Base-by-base conservation (phyloP, 495 filamentous ascomycete species). In the Aspergillus baeticus region DNA sequence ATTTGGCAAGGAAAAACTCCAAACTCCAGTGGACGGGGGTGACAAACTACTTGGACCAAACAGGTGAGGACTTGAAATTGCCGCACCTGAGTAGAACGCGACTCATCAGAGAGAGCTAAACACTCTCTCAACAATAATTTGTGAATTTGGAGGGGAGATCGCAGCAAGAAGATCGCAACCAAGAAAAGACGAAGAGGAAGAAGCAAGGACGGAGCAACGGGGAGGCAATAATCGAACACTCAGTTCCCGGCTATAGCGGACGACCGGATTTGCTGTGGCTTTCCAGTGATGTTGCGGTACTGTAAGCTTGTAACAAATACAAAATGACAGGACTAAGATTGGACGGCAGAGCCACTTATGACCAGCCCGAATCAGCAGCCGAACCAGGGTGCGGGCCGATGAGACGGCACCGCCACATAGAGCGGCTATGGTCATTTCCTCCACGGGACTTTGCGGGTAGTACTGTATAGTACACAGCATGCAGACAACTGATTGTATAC, bases 41-140 rank as follows among this genome's bases (percentile, higher is more conserved):
- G 17, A 23, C 23, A 59, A 62, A 58, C 61, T 55, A 51, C 45
- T 58, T 37, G 51, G 52, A 62, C 33, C 43, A 55, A 51, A 59
- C 71, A 77, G 74, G 72, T 75, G 69, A 73, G 68, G 74, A 77
- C 74, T 29, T 71, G 72, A 60, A 60, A 66, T 68, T 75, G 73
- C 73, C 74, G 62, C 73, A 76, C 73, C 73, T 76, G 72, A 65
- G 59, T 61, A 47, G 67, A 63, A 64, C 69, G 61, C 64, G 64
- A 76, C 69, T 73, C 73, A 77, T 77, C 68, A 76, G 72, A 77
- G 69, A 75, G 72, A 66, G 63, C 54, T 7, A 66, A 66, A 63
- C 61, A 66, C 71, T 70, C 66, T 67, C 57, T 47, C 14, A 57
- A 34, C 45, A 60, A n/a, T 17, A 56, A 56, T 54, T 29, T 54